These are phyloP conservation scores for Exophiala lecanii-corni DNA, from an alignment of 2,329 filamentous ascomycete species.

Conservation along the genomic window DNA sequence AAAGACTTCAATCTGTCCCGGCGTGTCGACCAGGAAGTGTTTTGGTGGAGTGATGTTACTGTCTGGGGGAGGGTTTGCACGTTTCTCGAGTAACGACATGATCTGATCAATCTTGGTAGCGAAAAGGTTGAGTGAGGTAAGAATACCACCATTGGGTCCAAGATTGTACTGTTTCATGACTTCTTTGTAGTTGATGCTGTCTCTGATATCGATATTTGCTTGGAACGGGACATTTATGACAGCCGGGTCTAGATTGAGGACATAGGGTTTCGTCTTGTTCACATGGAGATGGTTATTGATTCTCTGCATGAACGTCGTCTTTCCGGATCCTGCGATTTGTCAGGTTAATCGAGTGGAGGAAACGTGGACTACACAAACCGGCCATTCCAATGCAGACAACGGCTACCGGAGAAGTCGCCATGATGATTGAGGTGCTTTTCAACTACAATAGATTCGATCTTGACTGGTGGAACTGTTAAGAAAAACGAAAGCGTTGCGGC, in stretches of 20 bases:
- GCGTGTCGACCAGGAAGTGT: slow-evolving; percentile 89
- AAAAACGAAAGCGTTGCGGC: too few species aligned
- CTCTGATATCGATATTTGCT: slow-evolving; percentile 96
- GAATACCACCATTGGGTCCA: slow-evolving; percentile 91
- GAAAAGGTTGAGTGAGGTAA: slow-evolving; percentile 93
- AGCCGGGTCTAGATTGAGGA: slow-evolving; percentile 94
- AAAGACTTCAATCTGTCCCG: slow-evolving; percentile 97
- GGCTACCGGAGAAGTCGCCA: slow-evolving; percentile 60
- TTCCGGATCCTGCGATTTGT: slow-evolving; percentile 72
- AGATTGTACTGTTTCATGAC: slow-evolving; percentile 99
- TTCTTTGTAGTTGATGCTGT: slow-evolving; percentile 98
- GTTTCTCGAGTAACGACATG: slow-evolving; percentile 81
- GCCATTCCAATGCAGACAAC: slow-evolving; percentile 98
- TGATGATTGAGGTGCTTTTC: slow-evolving; percentile 31
- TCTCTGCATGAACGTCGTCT: slow-evolving; percentile 99
- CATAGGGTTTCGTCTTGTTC: slow-evolving; percentile 77
- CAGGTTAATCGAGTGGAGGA: too few species aligned
- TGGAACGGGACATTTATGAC: slow-evolving; percentile 92
- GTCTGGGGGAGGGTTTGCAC: slow-evolving; percentile 60
- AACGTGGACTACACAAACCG: slow-evolving; percentile 52
- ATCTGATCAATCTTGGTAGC: slow-evolving; percentile 98
- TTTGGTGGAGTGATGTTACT: slow-evolving; percentile 63
- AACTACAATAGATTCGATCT: too few species aligned
- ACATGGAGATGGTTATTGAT: slow-evolving; percentile 90
- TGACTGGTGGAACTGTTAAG: too few species aligned